Conservation (phyloP, 2,329 filamentous ascomycete species). For the Claviceps fusiformis region DNA sequence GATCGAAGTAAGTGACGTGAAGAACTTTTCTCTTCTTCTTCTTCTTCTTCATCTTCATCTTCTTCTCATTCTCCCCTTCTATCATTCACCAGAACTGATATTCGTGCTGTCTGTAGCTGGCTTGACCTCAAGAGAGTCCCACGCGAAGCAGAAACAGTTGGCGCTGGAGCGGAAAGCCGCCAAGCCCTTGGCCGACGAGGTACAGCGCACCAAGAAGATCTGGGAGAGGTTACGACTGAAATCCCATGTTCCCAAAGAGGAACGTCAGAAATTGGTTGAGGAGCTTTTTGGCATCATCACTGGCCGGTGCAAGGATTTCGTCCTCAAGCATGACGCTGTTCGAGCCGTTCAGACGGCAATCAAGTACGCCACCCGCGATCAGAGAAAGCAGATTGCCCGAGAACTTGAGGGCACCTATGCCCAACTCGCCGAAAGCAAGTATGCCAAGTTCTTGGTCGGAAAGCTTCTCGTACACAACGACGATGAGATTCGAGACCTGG, state of each 20-base stretch:
- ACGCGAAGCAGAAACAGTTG: conserved; percentile 83
- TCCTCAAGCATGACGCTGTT: conserved; percentile 97
- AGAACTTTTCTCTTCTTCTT: neutral
- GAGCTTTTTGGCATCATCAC: conserved; percentile 89
- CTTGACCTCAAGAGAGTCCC: conserved; percentile 64
- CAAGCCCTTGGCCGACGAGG: conserved; percentile 83
- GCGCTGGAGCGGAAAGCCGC: conserved; percentile 79
- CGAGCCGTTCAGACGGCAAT: conserved; percentile 91
- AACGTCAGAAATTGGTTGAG: conserved; percentile 72
- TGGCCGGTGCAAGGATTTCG: conserved; percentile 84
- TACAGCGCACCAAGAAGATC: conserved; percentile 84
- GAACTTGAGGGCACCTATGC: conserved; percentile 79
- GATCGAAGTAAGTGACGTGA: conserved; percentile 26
- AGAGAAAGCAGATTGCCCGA: conserved; percentile 71
- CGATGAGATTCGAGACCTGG: conserved; percentile 69
- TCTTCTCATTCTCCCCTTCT: no score
- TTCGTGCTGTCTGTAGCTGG: neutral
- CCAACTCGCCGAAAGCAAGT: conserved; percentile 81
- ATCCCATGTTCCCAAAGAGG: conserved; percentile 80
- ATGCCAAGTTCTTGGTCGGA: conserved; percentile 93
- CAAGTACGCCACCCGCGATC: conserved; percentile 81
- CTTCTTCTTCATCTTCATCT: neutral
- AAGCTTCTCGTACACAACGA: conserved; percentile 93
- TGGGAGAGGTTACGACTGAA: conserved; percentile 92
- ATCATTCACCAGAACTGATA: neutral